Evolutionary conservation across 2,329 filamentous ascomycete species (phyloP), one percentile per base, ranked within the genome.

Genomic region (Fusarium bactridioides): DNA sequence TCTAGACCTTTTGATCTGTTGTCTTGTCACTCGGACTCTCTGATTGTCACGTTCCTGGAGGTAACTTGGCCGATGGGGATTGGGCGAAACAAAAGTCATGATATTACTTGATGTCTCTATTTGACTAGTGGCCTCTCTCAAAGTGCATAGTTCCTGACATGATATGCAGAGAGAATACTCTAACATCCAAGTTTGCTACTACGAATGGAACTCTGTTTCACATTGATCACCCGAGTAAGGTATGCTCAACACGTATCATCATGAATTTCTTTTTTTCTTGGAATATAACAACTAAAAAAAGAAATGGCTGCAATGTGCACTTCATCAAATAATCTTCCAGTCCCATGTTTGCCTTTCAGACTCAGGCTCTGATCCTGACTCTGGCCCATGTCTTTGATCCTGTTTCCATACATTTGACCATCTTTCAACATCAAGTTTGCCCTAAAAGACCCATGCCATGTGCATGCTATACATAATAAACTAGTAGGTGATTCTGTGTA

Each of bases 201-300:
- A 55, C 31, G 31, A 33, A 21, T 15, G 25, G 25, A 27, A 38
- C 33, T 43, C 48, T 58, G 15, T 15, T 61, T 61, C 25, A 61
- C 40, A 13, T 16, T 58, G 16, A 53, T 51, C 21, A 38, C n/a
- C 35, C 45, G 31, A 19, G 38, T 33, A 33, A 33, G 31, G 31
- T 12, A 61, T 44, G 27, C n/a, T 33, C 57, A 64, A 38, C 65
- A 59, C 40, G 6, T 41, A 57, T 25, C 38, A 57, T 70, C 67
- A 62, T 72, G 53, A 51, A 57, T 33, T 55, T 67, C 27, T 58
- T 67, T 37, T 57, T 70, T 61, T 50, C 48, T 72, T 72, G 69
- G 69, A 60, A 72, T 73, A 73, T 72, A 72, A 72, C 69, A 66
- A 65, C 67, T 71, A 68, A 55, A 69, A 72, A 64, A 51, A 64